Percentiles rank a stretch among this genome's conserved stretches.
Evolutionary conservation across 2,329 filamentous ascomycete genomes (phyloP).

Genomic region (Diplodia intermedia): DNA sequence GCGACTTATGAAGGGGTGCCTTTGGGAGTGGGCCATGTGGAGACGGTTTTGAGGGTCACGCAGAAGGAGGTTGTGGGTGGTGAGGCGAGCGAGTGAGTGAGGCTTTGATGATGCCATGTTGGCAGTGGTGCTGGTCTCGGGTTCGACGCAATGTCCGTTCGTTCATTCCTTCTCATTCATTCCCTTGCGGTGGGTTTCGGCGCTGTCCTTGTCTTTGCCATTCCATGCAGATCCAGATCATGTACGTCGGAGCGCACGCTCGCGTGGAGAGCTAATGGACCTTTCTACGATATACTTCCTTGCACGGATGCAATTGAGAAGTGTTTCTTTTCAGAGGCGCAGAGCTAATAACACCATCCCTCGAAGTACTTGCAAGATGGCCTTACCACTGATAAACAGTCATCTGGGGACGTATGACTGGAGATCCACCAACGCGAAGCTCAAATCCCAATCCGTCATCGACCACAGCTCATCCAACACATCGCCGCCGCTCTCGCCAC

Average conservation of each 20-base stretch:
- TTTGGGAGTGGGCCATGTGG: not conserved
- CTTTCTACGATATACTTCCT: no score
- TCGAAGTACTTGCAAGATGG: not conserved
- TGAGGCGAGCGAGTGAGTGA: not conserved
- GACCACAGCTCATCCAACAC: conserved; percentile 4
- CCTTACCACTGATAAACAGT: not conserved
- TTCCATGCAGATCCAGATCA: no score
- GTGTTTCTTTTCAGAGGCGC: not conserved
- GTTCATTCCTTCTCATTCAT: no score
- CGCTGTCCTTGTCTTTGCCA: no score
- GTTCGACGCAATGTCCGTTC: no score
- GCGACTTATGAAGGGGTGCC: conserved; percentile 6
- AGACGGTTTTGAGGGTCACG: not conserved
- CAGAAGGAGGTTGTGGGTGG: not conserved
- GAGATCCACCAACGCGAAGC: not conserved
- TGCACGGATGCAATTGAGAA: not conserved
- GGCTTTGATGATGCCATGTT: no score
- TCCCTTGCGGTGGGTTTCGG: no score
- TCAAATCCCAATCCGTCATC: conserved; percentile 6
- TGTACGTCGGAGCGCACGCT: no score
- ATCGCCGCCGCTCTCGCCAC: not conserved
- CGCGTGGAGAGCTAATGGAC: no score
- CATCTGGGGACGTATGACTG: not conserved
- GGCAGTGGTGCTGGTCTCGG: no score
- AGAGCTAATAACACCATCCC: no score